Evolutionary conservation across 2,329 filamentous ascomycete genomes (phyloP), one percentile per base, ranked within the genome.

Genomic region (Pyricularia pennisetigena): DNA sequence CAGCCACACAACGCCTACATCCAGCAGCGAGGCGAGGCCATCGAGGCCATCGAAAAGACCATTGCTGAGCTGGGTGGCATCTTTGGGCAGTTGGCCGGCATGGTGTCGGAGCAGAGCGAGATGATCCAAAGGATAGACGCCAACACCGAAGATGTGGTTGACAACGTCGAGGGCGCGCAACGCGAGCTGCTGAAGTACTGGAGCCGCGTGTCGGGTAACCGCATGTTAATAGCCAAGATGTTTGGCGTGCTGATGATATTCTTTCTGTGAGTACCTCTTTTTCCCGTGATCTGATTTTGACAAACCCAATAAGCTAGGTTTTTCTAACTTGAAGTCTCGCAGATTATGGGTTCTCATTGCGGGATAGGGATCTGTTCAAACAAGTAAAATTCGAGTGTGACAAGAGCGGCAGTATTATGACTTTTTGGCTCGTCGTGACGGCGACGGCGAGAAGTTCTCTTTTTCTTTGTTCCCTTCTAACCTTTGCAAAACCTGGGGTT

Each of bases 81-180:
- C 65, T 73, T 71, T 65, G 70, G 68, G 2, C 69, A 99, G 78
- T 82, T 99, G 66, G 94, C 95, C 49, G 89, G 92, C 72, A 98
- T 99, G 95, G 95, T 99, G 32, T 93, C 91, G 68, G 94, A 99
- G 78, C 95, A 99, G 80, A 93, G 92, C 70, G 95, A 97, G 79
- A 97, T 97, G 90, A 97, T 99, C 72, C 71, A 74, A 68, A 72
- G 72, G 54, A 74, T 74, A 54, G 73, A 74, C 57, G 73, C 73
- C 24, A 74, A 74, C 73, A 97, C 94, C 1, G 95, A 99, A 75
- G 94, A 97, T 74, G 93, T 99, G 6, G 94, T 99, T 68, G 94
- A 98, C 75, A 99, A 99, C 74, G 94, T 99, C n/a, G 88, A 97
- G 75, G 95, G 95, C 23, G 95, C 95, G 6, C 95, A 99, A 77